Conservation (phyloP, 768 basidiomycete genomes). For the Lactifluus hygrophoroides region DNA sequence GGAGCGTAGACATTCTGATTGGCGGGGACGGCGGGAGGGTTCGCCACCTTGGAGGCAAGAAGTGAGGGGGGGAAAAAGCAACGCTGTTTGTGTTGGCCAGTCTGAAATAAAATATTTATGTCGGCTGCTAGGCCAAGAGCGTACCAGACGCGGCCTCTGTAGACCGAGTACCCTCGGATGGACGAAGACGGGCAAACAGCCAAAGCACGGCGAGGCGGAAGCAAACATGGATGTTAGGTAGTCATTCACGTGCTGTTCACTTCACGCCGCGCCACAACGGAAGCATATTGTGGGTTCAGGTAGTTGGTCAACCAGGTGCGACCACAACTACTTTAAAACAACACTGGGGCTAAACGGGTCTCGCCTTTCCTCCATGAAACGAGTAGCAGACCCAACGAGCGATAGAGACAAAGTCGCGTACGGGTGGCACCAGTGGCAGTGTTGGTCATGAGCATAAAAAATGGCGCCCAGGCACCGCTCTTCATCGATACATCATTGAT, state of each 20-base stretch:
- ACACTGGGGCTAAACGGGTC: too few species aligned
- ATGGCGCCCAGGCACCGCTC: background rate
- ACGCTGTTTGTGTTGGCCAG: background rate
- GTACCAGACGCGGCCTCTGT: constrained; percentile 5
- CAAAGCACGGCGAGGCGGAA: background rate
- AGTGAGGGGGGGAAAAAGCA: background rate
- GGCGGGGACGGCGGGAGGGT: background rate
- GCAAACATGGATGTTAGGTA: background rate
- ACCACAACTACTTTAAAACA: too few species aligned
- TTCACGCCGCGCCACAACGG: too few species aligned
- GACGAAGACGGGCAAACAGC: background rate
- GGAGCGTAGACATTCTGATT: background rate
- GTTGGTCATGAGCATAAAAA: background rate
- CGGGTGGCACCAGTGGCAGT: background rate
- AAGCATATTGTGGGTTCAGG: too few species aligned
- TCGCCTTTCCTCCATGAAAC: background rate
- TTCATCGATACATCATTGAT: too few species aligned
- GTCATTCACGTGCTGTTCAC: background rate
- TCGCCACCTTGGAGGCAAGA: background rate
- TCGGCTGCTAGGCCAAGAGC: background rate
- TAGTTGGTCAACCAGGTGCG: too few species aligned
- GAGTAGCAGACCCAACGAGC: background rate
- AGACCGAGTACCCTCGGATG: background rate
- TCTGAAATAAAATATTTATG: background rate
- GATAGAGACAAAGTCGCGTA: background rate